These are phyloP conservation scores for Phytophthora sp. DNA, from an alignment of 352 stramenopile genomes.

Conservation along the genomic window DNA sequence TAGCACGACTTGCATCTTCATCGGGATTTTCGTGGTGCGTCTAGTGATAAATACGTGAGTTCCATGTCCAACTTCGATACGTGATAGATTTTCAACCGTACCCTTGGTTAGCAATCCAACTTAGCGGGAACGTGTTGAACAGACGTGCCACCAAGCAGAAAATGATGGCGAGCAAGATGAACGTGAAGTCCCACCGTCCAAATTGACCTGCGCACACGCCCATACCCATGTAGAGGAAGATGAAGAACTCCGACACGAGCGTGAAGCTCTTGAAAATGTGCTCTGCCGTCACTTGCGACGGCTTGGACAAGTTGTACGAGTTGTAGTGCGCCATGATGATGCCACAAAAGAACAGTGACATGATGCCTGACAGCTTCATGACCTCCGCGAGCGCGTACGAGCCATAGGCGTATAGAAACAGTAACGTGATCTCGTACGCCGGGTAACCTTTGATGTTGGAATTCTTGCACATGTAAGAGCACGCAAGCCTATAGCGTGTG, in stretches of 20 bases:
- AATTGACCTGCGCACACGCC: slow-evolving; percentile 72
- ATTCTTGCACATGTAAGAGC: slow-evolving; percentile 82
- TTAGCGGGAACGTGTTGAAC: slow-evolving; percentile 95
- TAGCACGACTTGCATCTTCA: slow-evolving; percentile 92
- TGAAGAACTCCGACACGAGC: slow-evolving; percentile 75
- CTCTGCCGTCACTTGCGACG: slow-evolving; percentile 67
- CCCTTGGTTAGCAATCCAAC: slow-evolving; percentile 66
- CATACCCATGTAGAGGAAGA: slow-evolving; percentile 85
- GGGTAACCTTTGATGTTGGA: slow-evolving; percentile 85
- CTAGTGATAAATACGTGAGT: slow-evolving; percentile 24
- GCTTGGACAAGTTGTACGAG: slow-evolving; percentile 76
- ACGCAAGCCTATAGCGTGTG: slow-evolving; percentile 81
- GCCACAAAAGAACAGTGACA: slow-evolving; percentile 93
- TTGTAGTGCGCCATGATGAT: slow-evolving; percentile 88
- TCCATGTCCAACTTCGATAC: not conserved
- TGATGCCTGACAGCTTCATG: slow-evolving; percentile 88
- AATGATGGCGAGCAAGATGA: slow-evolving; percentile 87
- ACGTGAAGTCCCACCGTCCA: slow-evolving; percentile 83
- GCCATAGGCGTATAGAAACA: slow-evolving; percentile 76
- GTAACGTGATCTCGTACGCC: slow-evolving; percentile 75
- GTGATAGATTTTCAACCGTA: slow-evolving; percentile 17
- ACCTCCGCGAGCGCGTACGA: slow-evolving; percentile 72
- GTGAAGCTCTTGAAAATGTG: slow-evolving; percentile 84
- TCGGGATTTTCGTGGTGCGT: slow-evolving; percentile 66
- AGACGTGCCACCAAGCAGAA: slow-evolving; percentile 88